Evolutionary conservation across 2,329 filamentous ascomycete species (phyloP), one percentile per base, ranked within the genome.

Genomic region (Epichloe bromicola): DNA sequence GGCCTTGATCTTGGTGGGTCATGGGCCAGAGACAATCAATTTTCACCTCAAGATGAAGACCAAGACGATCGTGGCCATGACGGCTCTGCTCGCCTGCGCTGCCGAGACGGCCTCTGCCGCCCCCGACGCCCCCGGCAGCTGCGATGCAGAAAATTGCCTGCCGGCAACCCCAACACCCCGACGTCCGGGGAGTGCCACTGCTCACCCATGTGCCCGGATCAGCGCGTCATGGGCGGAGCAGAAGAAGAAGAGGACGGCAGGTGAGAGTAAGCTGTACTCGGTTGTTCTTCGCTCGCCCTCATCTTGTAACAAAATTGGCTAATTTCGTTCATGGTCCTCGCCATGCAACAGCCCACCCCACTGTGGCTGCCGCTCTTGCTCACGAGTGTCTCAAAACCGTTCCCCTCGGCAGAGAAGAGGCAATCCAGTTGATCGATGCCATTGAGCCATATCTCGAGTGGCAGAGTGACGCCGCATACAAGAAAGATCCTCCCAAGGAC

Each of bases 401-500:
- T 4, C 70, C 69, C 14, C 66, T 70, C 53, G 62, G 64, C 50
- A 61, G 59, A 7, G 56, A 62, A 6, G 63, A 62, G 6, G 70
- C 66, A 1, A 51, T 61, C 49, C 56, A 64, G 48, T 57, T 72
- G 17, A 56, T 72, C 50, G 59, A 64, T 48, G 67, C 65, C 43
- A 56, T 71, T 23, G 63, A 65, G 53, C 66, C 68, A 5, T 74
- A 71, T 45, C 60, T 71, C 1, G 65, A 73, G 49, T 76, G 72
- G 63, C 74, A 77, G 57, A 74, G 70, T 41, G 72, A 71, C 3
- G 60, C 72, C 11, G 67, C 70, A 11, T 73, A 70, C 58, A 66
- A 76, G 37, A 74, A 74, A 54, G 63, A 74, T 48, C 78, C 78
- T 3, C 78, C 78, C 0, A 53, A 66, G 14, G 67, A 66, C 11